These are phyloP conservation scores for Verruconis gallopava DNA, from an alignment of 2,329 filamentous ascomycete genomes.

Conservation along the genomic window DNA sequence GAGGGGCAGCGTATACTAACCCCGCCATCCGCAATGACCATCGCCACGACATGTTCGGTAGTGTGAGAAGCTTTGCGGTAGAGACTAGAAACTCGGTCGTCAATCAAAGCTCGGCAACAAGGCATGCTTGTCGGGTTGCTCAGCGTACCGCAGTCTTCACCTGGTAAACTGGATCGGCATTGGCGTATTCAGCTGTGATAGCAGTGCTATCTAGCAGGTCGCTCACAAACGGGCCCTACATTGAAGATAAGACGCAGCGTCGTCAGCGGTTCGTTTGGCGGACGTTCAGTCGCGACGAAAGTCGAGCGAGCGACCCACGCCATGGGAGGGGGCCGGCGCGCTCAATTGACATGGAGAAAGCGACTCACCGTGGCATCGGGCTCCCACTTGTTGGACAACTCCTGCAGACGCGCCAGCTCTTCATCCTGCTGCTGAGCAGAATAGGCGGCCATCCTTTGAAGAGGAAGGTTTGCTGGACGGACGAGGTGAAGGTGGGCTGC, in stretches of 20 bases:
- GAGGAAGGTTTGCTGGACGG: slow-evolving; percentile 4
- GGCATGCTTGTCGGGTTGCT: background rate
- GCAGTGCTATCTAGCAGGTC: slow-evolving; percentile 61
- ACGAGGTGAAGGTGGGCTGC: slow-evolving; percentile 3
- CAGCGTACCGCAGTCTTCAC: slow-evolving; percentile 70
- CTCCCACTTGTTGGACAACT: slow-evolving; percentile 48
- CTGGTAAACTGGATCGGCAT: slow-evolving; percentile 72
- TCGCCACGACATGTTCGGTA: slow-evolving; percentile 83
- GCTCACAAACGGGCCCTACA: slow-evolving; percentile 70
- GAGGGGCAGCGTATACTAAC: too few relatives aligned
- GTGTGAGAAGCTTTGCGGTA: slow-evolving; percentile 73
- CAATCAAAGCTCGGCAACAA: slow-evolving; percentile 8
- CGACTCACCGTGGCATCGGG: slow-evolving; percentile 42
- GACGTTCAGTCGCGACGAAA: too few relatives aligned
- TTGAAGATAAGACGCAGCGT: background rate
- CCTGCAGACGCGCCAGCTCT: slow-evolving; percentile 48
- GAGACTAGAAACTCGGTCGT: slow-evolving; percentile 39
- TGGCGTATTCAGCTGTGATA: slow-evolving; percentile 76
- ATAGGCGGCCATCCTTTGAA: slow-evolving; percentile 25
- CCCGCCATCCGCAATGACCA: slow-evolving; percentile 96
- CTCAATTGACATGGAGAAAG: too few relatives aligned
- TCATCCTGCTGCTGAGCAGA: slow-evolving; percentile 28
- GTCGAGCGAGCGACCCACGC: too few relatives aligned
- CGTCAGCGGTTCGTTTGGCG: too few relatives aligned
- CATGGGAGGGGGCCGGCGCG: too few relatives aligned